Evolutionary conservation across 768 basidiomycete species (phyloP), one percentile per base, ranked within the genome.

Genomic region (Pulveroboletus sp.): DNA sequence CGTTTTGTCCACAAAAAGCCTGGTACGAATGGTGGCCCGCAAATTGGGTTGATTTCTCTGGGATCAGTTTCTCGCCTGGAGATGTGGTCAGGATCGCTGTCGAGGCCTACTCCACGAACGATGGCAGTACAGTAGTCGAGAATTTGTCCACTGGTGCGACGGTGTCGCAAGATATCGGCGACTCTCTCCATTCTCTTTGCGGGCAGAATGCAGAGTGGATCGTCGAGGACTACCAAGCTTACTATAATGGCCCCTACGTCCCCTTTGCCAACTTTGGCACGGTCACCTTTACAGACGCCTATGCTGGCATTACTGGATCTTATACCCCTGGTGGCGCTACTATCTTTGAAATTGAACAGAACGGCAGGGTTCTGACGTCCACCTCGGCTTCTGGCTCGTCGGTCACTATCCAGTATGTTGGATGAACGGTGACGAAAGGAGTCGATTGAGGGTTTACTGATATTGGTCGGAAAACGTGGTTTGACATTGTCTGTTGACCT

Each of bases 21-120:
- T 51, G 45, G 50, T 42, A 35, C 31, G 36, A 52, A 12, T 52
- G 51, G 51, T 39, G 14, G 6, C 51, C 45, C 4, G 38, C 13
- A 3, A 1, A 5, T 6, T 4, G 19, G 31, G 16, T 10, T 13
- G 17, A 40, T 11, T 34, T 39, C 16, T 11, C 19, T 38, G 34
- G 23, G 9, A 31, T 51, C 24, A 4, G 1, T 8, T 25, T 47
- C 41, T 25, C 40, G 10, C 17, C 45, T 6, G 45, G 51, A 6
- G 41, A 52, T 8, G 14, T 10, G 12, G 40, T 52, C 36, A 27
- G 12, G 12, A 12, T 34, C 6, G 40, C 45, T 3, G 36, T 51
- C 31, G 4, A 2, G 19, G 36, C 41, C 20, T 11, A 17, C 9
- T 34, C 36, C 4, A 27, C 29, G 2, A 52, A 45, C 19, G 39